Evolutionary conservation across 441 rosid species (phyloP).

Genomic region (Mallotus repandus): DNA sequence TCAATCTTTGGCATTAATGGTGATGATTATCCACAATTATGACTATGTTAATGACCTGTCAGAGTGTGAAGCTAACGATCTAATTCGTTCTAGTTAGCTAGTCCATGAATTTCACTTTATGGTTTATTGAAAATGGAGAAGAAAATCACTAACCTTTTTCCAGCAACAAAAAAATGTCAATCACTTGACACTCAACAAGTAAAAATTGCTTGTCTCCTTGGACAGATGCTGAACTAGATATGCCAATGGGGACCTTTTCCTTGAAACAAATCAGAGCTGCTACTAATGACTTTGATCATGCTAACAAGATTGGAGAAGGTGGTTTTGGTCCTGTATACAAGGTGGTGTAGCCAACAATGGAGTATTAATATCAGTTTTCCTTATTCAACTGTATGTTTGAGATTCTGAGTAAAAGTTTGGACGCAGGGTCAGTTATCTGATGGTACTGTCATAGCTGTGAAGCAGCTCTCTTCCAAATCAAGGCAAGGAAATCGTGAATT

Average conservation of each 20-base stretch:
- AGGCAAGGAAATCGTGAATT: constrained; percentile 83
- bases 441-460: constrained; percentile 70
- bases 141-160: neutral
- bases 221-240: constrained; percentile 17
- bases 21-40: neutral
- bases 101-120: neutral
- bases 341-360: constrained; percentile 18
- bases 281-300: constrained; percentile 30
- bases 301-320: constrained; percentile 41
- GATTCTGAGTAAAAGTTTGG: neutral
- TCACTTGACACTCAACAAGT: neutral
- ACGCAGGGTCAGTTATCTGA: constrained; percentile 58
- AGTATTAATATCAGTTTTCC: neutral
- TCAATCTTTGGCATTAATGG: neutral
- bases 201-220: neutral
- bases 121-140: neutral
- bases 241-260: constrained; percentile 34
- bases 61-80: neutral
- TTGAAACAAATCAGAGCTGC: constrained; percentile 33
- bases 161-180: neutral
- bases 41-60: neutral
- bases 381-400: neutral
- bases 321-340: constrained; percentile 41
- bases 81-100: neutral
- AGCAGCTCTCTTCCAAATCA: constrained; percentile 82